Base-by-base conservation (phyloP, 306 rosid genomes). In the Cucurbita moschata region DNA sequence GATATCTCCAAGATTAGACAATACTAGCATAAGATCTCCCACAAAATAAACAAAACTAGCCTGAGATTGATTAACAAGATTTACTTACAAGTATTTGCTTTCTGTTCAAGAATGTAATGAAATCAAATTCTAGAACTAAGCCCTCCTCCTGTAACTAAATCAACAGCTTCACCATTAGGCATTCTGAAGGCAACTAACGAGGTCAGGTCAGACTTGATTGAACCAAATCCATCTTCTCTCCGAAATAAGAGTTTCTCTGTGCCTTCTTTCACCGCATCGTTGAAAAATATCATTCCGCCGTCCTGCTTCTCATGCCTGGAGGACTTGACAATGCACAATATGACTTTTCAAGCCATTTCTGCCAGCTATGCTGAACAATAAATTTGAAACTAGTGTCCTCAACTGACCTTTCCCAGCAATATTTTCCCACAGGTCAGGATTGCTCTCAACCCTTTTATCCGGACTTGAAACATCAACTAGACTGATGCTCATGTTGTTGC, bases 401-500 rank as follows among this genome's bases (percentile, higher is more conserved):
- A 85, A 83, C 80, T 84, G 96, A 74, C 99, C 93, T 85, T 84
- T 88, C 64, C 97, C 96, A 7, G 97, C 90, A 79, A 95, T 91
- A 68, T 95, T 95, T 79, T 95, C 99, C 99, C 99, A 95, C 37
- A 94, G 87, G 37, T 81, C 85, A 73, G 99, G 97, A 74, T 89
- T 89, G 82, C 81, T 86, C 83, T 89, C 97, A 3, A 91, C 96
- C 6, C 77, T 88, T 73, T 76, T 85, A 82, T 86, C 87, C 0
- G 92, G 85, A 82, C 96, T 83, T 1, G 84, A 83, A 76, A 95
- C 86, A 60, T 95, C 97, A 18, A 95, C 99, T 47, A 95, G 80
- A 80, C 96, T 95, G 82, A 95, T 89, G 82, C 99, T 95, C 99
- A 95, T 88, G 77, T 95, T 95, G 81, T 95, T 95, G 19, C 99